These are phyloP conservation scores for Ophiostoma sp. DNA, from an alignment of 2,329 filamentous ascomycete species.

Conservation along the genomic window DNA sequence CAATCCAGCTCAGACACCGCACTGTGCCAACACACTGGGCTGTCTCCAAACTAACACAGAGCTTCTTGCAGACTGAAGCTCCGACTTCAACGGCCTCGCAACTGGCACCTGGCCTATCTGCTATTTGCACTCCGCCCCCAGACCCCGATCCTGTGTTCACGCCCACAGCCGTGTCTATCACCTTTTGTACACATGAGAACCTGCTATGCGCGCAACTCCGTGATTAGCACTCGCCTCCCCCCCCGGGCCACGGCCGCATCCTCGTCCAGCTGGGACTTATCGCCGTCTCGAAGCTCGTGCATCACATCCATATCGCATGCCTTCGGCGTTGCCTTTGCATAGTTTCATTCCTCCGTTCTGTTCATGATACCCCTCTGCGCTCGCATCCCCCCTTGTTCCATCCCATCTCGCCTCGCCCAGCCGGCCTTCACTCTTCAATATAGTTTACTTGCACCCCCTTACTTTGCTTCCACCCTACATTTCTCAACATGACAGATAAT, in stretches of 20 bases:
- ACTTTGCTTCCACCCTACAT: not conserved
- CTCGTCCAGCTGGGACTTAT: not conserved
- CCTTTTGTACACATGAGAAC: not conserved
- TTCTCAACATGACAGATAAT: conserved; percentile 10
- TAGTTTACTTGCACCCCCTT: not conserved
- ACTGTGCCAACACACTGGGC: not conserved
- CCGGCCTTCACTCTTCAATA: not conserved
- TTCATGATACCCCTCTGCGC: conserved; percentile 5
- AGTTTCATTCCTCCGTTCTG: not conserved
- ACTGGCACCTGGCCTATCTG: not conserved
- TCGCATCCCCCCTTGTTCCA: not conserved
- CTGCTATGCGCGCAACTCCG: not conserved
- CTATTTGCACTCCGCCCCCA: not conserved
- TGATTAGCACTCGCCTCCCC: not conserved
- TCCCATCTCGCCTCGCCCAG: not conserved
- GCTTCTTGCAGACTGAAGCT: not conserved
- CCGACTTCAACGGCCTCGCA: not conserved
- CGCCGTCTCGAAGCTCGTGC: not conserved
- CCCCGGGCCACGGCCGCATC: not conserved
- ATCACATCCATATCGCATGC: not conserved
- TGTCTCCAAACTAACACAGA: conserved; percentile 9
- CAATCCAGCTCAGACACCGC: not conserved
- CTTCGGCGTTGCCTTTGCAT: not conserved
- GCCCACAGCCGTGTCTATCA: too few relatives aligned
- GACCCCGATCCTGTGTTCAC: not conserved